phyloP scores from a whole-genome alignment of 1,284 basidiomycete species.

The Meira miltonrushii region DNA sequence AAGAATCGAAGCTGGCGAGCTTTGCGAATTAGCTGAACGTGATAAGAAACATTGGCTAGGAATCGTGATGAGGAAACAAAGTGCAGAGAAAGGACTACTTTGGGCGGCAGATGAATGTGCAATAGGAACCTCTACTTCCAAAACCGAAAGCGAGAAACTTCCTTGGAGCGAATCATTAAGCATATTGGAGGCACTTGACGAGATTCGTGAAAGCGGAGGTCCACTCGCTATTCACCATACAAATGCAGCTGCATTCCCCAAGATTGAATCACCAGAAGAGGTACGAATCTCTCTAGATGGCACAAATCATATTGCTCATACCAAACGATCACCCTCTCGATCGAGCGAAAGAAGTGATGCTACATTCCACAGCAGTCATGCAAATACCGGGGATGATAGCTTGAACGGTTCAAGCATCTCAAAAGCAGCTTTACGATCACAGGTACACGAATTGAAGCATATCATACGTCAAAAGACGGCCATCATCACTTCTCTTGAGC shows the following conservation, averaged over 20 bases:
- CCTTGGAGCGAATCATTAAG: slow-evolving; percentile 10
- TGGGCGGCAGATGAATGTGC: slow-evolving; percentile 16
- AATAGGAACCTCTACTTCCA: not conserved
- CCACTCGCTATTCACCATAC: not conserved
- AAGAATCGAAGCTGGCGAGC: slow-evolving; percentile 2
- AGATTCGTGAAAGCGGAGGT: slow-evolving; percentile 1
- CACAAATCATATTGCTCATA: not conserved
- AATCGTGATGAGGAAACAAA: slow-evolving; percentile 15
- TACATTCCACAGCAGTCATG: not conserved
- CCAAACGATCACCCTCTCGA: not conserved
- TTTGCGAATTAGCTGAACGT: slow-evolving; percentile 10
- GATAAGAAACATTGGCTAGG: slow-evolving; percentile 32
- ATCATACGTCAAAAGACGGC: slow-evolving; percentile 21
- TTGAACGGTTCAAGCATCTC: not conserved
- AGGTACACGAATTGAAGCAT: slow-evolving; percentile 19
- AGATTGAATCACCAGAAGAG: not conserved
- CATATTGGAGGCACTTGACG: slow-evolving; percentile 11
- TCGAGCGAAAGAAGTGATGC: not conserved
- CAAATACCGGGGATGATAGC: not conserved
- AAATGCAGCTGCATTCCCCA: not conserved
- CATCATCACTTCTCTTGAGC: slow-evolving; percentile 15
- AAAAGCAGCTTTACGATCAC: slow-evolving; percentile 10
- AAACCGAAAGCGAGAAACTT: not conserved
- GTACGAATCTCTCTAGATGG: not conserved
- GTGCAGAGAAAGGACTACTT: not conserved